Evolutionary conservation across 2,329 filamentous ascomycete species (phyloP).

Genomic region (Pestalotiopsis sp.): DNA sequence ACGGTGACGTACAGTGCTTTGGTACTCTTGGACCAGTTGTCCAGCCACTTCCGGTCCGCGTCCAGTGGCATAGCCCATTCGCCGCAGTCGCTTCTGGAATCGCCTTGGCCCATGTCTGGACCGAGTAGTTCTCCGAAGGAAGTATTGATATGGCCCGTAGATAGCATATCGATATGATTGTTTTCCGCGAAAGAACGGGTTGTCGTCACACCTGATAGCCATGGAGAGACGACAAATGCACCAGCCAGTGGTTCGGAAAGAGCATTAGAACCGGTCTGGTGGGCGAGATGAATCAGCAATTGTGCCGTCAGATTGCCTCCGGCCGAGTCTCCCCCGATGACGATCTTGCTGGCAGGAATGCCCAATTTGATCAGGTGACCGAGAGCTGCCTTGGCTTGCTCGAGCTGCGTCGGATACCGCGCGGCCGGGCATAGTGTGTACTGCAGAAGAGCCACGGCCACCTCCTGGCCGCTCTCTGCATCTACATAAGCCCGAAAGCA

Average conservation of each 20-base stretch:
- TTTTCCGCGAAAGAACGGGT: constrained; percentile 30
- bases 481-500: constrained; percentile 15
- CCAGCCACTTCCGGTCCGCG: constrained; percentile 29
- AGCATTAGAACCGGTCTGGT: constrained; percentile 24
- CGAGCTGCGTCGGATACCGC: constrained; percentile 33
- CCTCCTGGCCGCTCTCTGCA: constrained; percentile 17
- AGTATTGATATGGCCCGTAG: constrained; percentile 8
- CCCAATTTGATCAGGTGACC: constrained; percentile 32
- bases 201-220: constrained; percentile 26
- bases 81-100: constrained; percentile 13
- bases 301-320: constrained; percentile 37
- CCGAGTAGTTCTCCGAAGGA: not conserved
- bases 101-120: no score
- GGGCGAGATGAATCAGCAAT: constrained; percentile 34
- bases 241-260: constrained; percentile 32
- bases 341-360: constrained; percentile 30
- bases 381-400: constrained; percentile 34
- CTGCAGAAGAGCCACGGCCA: constrained; percentile 36
- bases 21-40: constrained; percentile 23
- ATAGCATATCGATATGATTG: constrained; percentile 36
- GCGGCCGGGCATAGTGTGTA: constrained; percentile 35
- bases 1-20: constrained; percentile 34
- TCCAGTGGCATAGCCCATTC: constrained; percentile 33
- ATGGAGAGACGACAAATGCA: constrained; percentile 36
- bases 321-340: constrained; percentile 40